Percentiles rank a stretch among this genome's conserved stretches.
Evolutionary conservation across 768 basidiomycete genomes (phyloP).

Genomic region (Collybiopsis confluens): DNA sequence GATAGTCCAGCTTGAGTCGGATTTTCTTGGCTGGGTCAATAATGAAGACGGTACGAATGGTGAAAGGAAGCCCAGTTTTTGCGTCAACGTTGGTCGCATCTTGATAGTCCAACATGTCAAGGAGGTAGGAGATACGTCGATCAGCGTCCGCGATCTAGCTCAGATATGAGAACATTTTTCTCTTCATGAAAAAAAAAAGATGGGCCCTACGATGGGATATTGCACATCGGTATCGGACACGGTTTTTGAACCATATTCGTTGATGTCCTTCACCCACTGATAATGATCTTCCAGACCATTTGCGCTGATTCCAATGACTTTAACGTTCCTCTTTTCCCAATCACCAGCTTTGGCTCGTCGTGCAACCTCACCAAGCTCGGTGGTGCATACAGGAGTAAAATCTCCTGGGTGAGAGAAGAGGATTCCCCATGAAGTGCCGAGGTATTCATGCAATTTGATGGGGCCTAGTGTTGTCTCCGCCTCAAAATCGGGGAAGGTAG

Average conservation of each 20-base stretch:
- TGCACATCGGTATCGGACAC: conserved; percentile 67
- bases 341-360: conserved; percentile 64
- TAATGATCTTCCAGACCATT: conserved; percentile 84
- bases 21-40: conserved; percentile 97
- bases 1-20: conserved; percentile 86
- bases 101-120: conserved; percentile 96
- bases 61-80: conserved; percentile 86
- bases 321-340: conserved; percentile 84
- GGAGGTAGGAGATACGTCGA: conserved; percentile 77
- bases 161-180: background rate
- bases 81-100: conserved; percentile 85
- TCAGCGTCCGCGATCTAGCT: conserved; percentile 89
- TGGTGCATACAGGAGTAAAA: conserved; percentile 93
- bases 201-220: conserved; percentile 96
- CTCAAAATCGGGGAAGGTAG: conserved; percentile 86
- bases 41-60: conserved; percentile 94
- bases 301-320: conserved; percentile 91
- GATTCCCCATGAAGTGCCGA: conserved; percentile 76
- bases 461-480: conserved; percentile 83
- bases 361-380: conserved; percentile 95
- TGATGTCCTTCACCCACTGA: conserved; percentile 87
- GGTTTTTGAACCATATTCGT: conserved; percentile 66
- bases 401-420: conserved; percentile 95
- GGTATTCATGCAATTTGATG: conserved; percentile 93
- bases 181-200: conserved; percentile 19